Evolutionary conservation across 1,284 basidiomycete species (phyloP).

Genomic region (Earliella scabrosa): DNA sequence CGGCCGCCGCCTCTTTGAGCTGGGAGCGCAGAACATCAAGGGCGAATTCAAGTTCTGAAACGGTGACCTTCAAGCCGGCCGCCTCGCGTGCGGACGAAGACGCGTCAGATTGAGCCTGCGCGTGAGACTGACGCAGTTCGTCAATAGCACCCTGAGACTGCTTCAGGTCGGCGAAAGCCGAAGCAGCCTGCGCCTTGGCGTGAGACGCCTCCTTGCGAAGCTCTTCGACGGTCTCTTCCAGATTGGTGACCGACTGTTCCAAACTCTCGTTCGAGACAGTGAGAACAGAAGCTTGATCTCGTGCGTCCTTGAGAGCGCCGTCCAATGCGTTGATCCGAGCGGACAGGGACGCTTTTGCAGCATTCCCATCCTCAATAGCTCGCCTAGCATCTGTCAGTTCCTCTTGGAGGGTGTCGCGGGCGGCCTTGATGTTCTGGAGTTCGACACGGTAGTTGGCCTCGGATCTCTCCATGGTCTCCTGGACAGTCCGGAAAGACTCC

Average conservation of each 20-base stretch:
- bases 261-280: constrained; percentile 7
- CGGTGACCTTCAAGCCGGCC: constrained; percentile 11
- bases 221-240: constrained; percentile 11
- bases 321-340: constrained; percentile 12
- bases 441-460: neutral
- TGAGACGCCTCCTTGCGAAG: constrained; percentile 15
- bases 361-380: neutral
- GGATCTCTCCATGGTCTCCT: neutral
- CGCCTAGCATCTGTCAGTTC: constrained; percentile 5
- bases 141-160: constrained; percentile 10
- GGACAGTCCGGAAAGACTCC: neutral
- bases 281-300: constrained; percentile 2
- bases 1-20: constrained; percentile 19
- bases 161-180: constrained; percentile 11
- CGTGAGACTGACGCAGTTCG: constrained; percentile 11
- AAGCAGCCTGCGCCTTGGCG: constrained; percentile 15
- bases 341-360: constrained; percentile 5
- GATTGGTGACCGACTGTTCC: constrained; percentile 9
- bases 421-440: neutral
- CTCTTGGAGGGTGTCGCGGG: neutral
- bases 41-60: constrained; percentile 23
- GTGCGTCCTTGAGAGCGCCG: constrained; percentile 6
- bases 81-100: constrained; percentile 19
- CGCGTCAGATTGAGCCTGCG: constrained; percentile 8
- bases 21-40: constrained; percentile 22